phyloP scores from a whole-genome alignment of 345 rosid species.

The Syzygium aqueum region DNA sequence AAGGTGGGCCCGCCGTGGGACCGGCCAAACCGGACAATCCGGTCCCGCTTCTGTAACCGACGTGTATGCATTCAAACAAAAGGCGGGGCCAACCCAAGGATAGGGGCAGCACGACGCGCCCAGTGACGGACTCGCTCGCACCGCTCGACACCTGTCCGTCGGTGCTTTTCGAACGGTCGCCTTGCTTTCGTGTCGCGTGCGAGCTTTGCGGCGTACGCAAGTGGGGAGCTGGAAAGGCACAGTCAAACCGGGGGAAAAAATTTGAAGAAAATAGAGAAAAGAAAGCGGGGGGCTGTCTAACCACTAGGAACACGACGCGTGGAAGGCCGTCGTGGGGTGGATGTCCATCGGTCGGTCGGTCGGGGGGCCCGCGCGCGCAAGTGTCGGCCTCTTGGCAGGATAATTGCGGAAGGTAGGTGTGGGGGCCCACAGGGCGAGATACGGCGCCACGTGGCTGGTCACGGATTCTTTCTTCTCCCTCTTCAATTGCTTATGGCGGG shows the following conservation, averaged over 20 bases:
- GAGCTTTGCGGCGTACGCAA: not conserved
- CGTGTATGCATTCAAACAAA: not conserved
- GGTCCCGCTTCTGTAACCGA: constrained; percentile 14
- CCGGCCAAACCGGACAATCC: constrained; percentile 1
- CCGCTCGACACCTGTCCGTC: not conserved
- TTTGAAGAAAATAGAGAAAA: not conserved
- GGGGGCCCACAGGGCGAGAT: constrained; percentile 4
- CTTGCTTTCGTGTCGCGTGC: not conserved
- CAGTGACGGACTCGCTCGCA: not conserved
- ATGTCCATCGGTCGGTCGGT: not conserved
- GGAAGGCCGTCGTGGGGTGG: constrained; percentile 3
- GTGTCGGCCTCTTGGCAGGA: constrained; percentile 7
- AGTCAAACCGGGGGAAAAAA: constrained; percentile 4
- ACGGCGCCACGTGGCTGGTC: not conserved
- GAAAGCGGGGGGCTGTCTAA: not conserved
- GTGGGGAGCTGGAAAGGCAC: not conserved
- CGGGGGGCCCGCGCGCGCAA: constrained; percentile 2
- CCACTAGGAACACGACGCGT: constrained; percentile 6
- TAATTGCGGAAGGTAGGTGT: constrained; percentile 8
- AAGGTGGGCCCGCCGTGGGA: not conserved
- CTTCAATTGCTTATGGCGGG: not conserved
- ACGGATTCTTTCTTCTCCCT: not conserved
- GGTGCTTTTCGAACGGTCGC: not conserved
- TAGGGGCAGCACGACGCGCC: not conserved
- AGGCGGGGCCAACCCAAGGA: not conserved